Evolutionary conservation across 345 rosid species (phyloP).

Genomic region (Cardamine occulta): DNA sequence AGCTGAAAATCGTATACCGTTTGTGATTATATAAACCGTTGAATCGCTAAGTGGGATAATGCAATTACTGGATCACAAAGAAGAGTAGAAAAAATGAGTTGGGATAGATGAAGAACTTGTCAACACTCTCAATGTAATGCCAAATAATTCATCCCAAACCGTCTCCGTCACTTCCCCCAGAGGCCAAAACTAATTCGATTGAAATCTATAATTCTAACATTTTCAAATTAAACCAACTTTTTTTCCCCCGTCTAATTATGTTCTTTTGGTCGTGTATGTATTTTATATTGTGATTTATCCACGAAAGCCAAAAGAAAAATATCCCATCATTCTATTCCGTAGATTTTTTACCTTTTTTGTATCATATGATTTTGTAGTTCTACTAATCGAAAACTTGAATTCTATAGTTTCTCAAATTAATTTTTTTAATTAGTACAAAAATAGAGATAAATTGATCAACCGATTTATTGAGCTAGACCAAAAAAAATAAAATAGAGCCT

Average conservation of each 20-base stretch:
- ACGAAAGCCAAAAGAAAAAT: neutral
- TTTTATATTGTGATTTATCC: neutral
- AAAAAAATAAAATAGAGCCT: neutral
- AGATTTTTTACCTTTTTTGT: neutral
- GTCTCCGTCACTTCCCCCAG: no score
- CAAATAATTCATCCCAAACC: no score
- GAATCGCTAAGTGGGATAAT: no score
- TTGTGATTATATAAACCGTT: no score
- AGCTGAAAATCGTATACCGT: no score
- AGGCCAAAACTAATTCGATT: no score
- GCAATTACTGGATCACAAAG: no score
- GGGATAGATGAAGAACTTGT: no score
- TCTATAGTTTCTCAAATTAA: neutral
- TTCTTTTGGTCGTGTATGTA: neutral
- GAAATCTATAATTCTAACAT: neutral
- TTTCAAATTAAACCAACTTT: neutral
- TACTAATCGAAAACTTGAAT: neutral
- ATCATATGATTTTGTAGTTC: neutral
- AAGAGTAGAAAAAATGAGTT: no score
- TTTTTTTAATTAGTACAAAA: neutral
- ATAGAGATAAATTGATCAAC: neutral
- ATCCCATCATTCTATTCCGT: neutral
- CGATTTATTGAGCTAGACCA: neutral
- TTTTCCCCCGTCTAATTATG: neutral
- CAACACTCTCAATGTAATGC: no score